Base-by-base conservation (phyloP, 2,329 filamentous ascomycete species). In the Paecilomyces sp. region DNA sequence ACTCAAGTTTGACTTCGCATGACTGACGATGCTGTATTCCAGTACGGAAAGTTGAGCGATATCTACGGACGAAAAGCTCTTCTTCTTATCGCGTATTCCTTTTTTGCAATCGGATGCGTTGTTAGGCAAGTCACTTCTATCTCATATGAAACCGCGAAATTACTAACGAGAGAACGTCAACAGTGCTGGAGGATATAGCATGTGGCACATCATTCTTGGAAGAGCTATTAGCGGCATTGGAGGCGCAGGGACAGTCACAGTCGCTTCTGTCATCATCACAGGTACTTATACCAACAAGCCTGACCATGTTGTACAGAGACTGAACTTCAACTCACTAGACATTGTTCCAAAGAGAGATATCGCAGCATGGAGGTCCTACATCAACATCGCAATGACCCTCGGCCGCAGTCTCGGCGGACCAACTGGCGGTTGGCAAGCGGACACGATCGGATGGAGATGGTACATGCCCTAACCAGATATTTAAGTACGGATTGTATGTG, bases 401-500 rank as follows among this genome's bases (percentile, higher is more conserved):
- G 81, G 81, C 11, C 72, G 80, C 11, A 79, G 77, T 60, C 70
- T 80, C 24, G 83, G 83, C 33, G 82, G 82, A 1, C 80, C 82
- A 0, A 59, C 87, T 0, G 87, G 86, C 1, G 87, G 86, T 1
- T 83, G 79, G 66, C 70, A 88, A 1, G 82, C 85, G 1, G 84
- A 88, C 63, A 79, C 80, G 0, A 78, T 88, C 12, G 86, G 86
- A 15, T 89, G 86, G 87, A 75, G 87, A 70, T 87, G 85, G 85
- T 84, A 64, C 62, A 28, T 28, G 2, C 22, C 74, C 54, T 9
- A 18, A 36, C 31, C 1, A 4, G n/a, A 18, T 47, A 47, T n/a
- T 18, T 2, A 3, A 47, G n/a, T 18, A 18, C 18, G 8, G 6
- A 18, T 4, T n/a, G 15, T n/a, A 41, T n/a, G 13, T 41, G 41